Base-by-base conservation (phyloP, 768 basidiomycete genomes). In the Imleria badia region DNA sequence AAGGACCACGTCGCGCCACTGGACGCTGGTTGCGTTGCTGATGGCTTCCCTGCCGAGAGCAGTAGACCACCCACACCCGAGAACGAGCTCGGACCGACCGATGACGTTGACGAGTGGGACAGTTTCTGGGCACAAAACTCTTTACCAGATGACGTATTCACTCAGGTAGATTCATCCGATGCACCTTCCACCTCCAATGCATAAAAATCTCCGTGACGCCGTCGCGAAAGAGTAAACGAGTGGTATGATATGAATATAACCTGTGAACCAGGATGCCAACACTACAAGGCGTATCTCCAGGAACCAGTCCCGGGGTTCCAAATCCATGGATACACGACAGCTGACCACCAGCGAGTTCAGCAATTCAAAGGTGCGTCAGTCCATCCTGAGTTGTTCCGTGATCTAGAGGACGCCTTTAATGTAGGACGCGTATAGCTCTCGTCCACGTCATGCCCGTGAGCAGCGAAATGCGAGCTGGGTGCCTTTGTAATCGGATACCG, bases 101-200 rank as follows among this genome's bases (percentile, higher is more conserved):
- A 46, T 6, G 55, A 52, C 10, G 67, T 71, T 41, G 78, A 80
- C 55, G 78, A 82, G 54, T 82, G 81, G 81, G 77, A 80, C 19
- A 61, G 56, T 48, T 78, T 74, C 51, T 80, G 78, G 78, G 72
- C 68, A 40, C 66, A 70, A 33, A 75, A 80, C 45, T 64, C 72
- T 22, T 66, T 78, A 42, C 70, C 75, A 26, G 74, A 77, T n/a
- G 75, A 75, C 40, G 61, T 68, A 38, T 72, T 73, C 35, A 54
- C 46, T 45, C 62, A 58, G 58, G 26, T 60, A 45, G 60, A 63
- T 40, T n/a, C 52, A 12, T 26, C 41, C 17, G 22, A 38, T 47
- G 30, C 48, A 43, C 42, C 30, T 23, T 9, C 57, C 40, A 36
- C 22, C 1, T 60, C 55, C 42, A 56, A 63, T 59, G 38, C 36